A percentile compares a stretch with the other conserved stretches of the same genome.
phyloP scores from a whole-genome alignment of 768 basidiomycete genomes.

The Termitomyces sp. region DNA sequence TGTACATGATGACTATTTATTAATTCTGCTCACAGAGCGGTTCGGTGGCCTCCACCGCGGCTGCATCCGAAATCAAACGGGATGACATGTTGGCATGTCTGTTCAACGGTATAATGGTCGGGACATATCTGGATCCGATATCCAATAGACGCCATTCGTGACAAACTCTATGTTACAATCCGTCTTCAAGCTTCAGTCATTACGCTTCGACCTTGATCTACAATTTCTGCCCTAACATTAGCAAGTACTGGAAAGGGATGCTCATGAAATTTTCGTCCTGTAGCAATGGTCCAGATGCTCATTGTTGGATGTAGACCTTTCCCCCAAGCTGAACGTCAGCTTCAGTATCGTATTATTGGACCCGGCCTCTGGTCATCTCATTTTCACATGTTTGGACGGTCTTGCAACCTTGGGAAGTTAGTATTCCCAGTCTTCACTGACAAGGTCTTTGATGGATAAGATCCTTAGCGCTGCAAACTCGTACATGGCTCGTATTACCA shows the following conservation, averaged over 20 bases:
- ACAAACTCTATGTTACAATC: not conserved
- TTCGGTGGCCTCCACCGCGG: not conserved
- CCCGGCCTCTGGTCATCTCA: slow-evolving; percentile 8
- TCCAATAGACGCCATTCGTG: not conserved
- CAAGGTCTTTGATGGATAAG: not conserved
- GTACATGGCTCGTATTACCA: not conserved
- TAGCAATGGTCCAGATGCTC: slow-evolving; percentile 9
- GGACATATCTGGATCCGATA: not conserved
- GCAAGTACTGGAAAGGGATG: not conserved
- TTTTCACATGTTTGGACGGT: not conserved
- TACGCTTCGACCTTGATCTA: not conserved
- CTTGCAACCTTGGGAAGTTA: slow-evolving; percentile 13
- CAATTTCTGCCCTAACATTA: not conserved
- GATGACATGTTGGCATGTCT: not conserved
- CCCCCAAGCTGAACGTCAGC: not conserved
- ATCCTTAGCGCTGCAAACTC: slow-evolving; percentile 4
- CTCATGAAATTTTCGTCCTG: slow-evolving; percentile 5
- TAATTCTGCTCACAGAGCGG: not conserved
- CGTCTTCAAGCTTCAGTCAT: not conserved
- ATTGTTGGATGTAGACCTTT: slow-evolving; percentile 7
- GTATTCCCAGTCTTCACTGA: not conserved
- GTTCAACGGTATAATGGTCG: no score
- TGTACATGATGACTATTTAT: not conserved
- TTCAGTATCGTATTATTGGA: slow-evolving; percentile 8
- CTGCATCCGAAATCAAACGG: not conserved